Evolutionary conservation across 306 rosid genomes (phyloP).

Genomic region (Casuarina equisetifolia): DNA sequence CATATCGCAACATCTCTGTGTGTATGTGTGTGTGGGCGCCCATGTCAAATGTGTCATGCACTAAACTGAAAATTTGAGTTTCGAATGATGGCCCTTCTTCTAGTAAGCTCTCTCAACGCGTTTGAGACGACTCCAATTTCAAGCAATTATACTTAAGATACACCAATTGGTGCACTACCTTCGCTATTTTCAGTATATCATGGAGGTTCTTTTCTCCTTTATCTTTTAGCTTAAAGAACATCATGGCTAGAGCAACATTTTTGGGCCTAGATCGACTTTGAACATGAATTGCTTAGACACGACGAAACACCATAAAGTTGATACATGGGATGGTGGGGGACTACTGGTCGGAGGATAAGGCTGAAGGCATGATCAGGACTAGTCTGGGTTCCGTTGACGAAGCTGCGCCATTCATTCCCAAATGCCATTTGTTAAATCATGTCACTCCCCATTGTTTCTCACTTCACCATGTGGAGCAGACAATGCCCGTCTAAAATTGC

Average conservation of each 20-base stretch:
- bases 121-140: not conserved
- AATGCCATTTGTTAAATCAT: slow-evolving; percentile 3
- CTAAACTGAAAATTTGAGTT: slow-evolving; percentile 3
- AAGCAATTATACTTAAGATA: not conserved
- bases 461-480: no score
- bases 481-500: no score
- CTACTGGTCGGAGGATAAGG: not conserved
- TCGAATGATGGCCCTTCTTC: not conserved
- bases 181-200: not conserved
- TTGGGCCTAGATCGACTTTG: not conserved
- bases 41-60: not conserved
- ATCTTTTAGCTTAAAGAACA: not conserved
- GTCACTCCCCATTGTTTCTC: not conserved
- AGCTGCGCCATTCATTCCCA: slow-evolving; percentile 2
- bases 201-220: not conserved
- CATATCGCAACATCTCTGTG: not conserved
- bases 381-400: not conserved
- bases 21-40: not conserved
- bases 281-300: not conserved
- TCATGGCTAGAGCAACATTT: not conserved
- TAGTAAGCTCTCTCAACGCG: not conserved
- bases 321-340: not conserved
- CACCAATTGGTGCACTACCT: not conserved
- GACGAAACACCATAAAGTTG: slow-evolving; percentile 1
- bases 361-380: not conserved